Base-by-base conservation (phyloP, 345 rosid genomes). In the Combretum micranthum region DNA sequence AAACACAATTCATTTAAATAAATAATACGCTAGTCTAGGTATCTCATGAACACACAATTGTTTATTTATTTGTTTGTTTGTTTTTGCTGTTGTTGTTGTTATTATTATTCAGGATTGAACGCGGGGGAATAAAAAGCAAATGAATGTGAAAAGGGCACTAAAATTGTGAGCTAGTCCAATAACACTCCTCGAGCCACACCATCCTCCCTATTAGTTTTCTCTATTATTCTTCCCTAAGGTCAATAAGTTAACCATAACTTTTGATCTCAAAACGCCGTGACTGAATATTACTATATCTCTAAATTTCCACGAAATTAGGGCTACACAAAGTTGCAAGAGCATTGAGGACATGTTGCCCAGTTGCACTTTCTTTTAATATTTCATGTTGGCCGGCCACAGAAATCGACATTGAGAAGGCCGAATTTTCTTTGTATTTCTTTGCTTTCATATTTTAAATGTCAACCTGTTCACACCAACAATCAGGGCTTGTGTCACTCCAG, bases 181-280 rank as follows among this genome's bases (percentile, higher is more conserved):
- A 72, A 70, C 70, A 71, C 61, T 71, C 74, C 88, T 85, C 87
- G 91, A 82, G 95, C 89, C 89, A 77, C 83, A 61, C 76, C 66
- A 75, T 53, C 70, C 52, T 59, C 60, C 47, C 50, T n/a, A 44
- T 56, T 43, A 12, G 9, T 46, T 62, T 14, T 62, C 26, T 20
- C 53, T 55, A 56, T n/a, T n/a, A 60, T 20, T 21, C n/a, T 62
- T n/a, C n/a, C 37, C 26, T 53, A 18, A 65, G 70, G 77, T 80
- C 83, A 72, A 70, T 78, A 52, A 53, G 57, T 66, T 62, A 14
- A 59, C 18, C 22, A 66, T 78, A 65, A 66, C 75, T 65, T 69
- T 69, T n/a, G n/a, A n/a, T n/a, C n/a, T 56, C 37, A 56, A 37
- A 51, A 37, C 43, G 56, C 55, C 68, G 61, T 64, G 62, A 64